Evolutionary conservation across 2,329 filamentous ascomycete genomes (phyloP), one percentile per base, ranked within the genome.

Genomic region (Tolypocladium tropicale): DNA sequence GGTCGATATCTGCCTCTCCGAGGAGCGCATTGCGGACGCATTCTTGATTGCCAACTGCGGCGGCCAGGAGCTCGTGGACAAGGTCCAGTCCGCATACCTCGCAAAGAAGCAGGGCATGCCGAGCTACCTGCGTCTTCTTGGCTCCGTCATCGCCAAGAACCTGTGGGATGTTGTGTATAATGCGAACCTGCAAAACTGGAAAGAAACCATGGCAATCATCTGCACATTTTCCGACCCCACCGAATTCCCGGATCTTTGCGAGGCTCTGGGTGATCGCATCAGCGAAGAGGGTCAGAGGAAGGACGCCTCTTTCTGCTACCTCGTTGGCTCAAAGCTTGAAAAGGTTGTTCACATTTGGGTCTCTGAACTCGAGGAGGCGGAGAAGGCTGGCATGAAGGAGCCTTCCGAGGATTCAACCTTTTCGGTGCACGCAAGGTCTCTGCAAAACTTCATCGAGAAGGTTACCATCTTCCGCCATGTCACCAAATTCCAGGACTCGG

Each of bases 101-200:
- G 87, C 90, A 56, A 87, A 88, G 65, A 90, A 92, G 71, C 80
- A 83, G 9, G 86, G 86, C 57, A 86, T 87, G 32, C 93, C 95
- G 1, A 97, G 93, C 73, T 99, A 99, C 67, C 78, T 97, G 56
- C 87, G 95, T 48, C 79, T 99, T 10, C 79, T 99, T 55, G 87
- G 89, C 53, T 96, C 93, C 6, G 90, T 99, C 53, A 92, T 96
- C 56, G 86, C 89, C 59, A 97, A 97, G 78, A 96, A 99, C 67
- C 80, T 99, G 2, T 97, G 93, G 94, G 94, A 99, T 73, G 82
- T 97, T 50, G 94, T 97, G 9, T 90, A 97, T 74, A 99, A 99
- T 66, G 94, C 93, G 9, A 89, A 96, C 66, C 76, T 99, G 50
- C 81, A 82, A 54, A 89, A 94, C 72, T 99, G 94, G 95, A 97